A percentile compares a stretch with the other conserved stretches of the same genome.
Conservation (phyloP, 768 basidiomycete genomes). For the Serendipita vermifera region DNA sequence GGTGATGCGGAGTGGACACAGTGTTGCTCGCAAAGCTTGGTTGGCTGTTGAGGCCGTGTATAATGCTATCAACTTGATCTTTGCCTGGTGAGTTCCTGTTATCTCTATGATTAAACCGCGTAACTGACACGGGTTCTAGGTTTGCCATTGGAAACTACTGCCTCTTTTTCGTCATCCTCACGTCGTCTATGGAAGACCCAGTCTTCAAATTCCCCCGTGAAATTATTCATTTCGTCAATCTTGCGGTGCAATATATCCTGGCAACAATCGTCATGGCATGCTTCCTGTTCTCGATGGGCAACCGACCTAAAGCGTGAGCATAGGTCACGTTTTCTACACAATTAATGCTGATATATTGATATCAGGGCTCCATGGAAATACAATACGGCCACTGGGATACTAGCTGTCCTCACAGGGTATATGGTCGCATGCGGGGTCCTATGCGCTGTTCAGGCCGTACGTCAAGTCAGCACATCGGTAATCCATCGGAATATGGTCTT, state of each 20-base stretch:
- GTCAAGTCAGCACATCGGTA: constrained; percentile 44
- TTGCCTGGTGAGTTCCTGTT: constrained; percentile 71
- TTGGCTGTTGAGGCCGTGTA: constrained; percentile 76
- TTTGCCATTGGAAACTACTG: constrained; percentile 58
- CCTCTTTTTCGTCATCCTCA: constrained; percentile 85
- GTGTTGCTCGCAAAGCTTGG: constrained; percentile 52
- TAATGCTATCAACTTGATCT: constrained; percentile 74
- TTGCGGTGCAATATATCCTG: constrained; percentile 57
- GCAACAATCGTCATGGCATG: constrained; percentile 74
- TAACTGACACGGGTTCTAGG: constrained; percentile 30
- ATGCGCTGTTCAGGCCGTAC: constrained; percentile 60
- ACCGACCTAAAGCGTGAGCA: constrained; percentile 69
- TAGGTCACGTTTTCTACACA: constrained; percentile 12
- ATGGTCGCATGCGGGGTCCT: constrained; percentile 71
- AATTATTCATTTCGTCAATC: constrained; percentile 60
- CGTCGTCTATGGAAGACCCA: constrained; percentile 70
- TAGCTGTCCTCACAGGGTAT: constrained; percentile 71
- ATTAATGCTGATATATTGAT: not conserved
- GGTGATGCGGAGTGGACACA: constrained; percentile 71
- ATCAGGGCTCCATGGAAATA: constrained; percentile 74
- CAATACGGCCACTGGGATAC: constrained; percentile 55
- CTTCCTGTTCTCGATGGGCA: constrained; percentile 93
- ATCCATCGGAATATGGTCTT: constrained; percentile 65
- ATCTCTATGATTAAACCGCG: not conserved
- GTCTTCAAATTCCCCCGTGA: constrained; percentile 44